A percentile compares a stretch with the other conserved stretches of the same genome.
These are phyloP conservation scores for Botrytis byssoidea DNA, from an alignment of 2,329 filamentous ascomycete species.

Conservation along the genomic window DNA sequence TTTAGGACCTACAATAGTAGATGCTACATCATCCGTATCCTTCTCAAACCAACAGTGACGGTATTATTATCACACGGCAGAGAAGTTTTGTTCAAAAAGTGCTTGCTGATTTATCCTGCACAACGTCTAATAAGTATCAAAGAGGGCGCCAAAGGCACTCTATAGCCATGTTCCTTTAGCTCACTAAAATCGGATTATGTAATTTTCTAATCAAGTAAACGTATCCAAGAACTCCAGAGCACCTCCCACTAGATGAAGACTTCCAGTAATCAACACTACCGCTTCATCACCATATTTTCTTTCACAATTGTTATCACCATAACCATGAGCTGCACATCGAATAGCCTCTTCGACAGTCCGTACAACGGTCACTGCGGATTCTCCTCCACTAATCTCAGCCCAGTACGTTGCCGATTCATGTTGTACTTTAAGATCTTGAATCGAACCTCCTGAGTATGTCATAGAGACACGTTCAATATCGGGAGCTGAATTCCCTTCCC, in stretches of 20 bases:
- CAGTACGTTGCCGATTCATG: background rate
- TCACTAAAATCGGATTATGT: background rate
- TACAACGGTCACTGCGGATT: background rate
- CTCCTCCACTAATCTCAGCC: background rate
- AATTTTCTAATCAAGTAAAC: background rate
- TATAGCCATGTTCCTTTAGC: background rate
- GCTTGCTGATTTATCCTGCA: background rate
- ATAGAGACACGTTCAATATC: background rate
- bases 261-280: background rate
- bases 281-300: background rate
- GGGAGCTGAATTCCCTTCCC: background rate
- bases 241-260: slow-evolving; percentile 1
- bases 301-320: background rate
- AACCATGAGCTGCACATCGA: background rate
- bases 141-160: background rate
- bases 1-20: too few relatives aligned
- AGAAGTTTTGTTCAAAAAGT: background rate
- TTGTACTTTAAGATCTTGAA: background rate
- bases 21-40: too few relatives aligned
- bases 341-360: slow-evolving; percentile 1
- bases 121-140: background rate
- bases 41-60: too few relatives aligned
- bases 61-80: background rate
- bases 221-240: background rate
- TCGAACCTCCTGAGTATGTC: background rate